Conservation (phyloP, 2,329 filamentous ascomycete species). For the Fusarium cyanostomum region DNA sequence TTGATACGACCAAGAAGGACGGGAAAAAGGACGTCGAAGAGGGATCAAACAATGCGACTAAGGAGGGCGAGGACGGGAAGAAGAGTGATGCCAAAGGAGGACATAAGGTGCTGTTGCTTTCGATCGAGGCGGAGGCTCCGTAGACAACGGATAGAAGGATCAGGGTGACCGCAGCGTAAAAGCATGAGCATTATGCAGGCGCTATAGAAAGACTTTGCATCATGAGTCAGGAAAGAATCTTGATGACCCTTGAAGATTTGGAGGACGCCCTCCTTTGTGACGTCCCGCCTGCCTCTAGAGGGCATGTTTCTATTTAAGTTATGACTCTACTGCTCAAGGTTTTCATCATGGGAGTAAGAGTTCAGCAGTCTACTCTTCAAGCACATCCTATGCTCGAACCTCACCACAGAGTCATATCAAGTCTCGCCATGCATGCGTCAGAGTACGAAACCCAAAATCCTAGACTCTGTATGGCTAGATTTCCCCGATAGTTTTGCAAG, state of each 20-base stretch:
- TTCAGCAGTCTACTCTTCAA: too few relatives aligned
- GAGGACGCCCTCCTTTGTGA: not conserved
- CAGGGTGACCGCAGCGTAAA: not conserved
- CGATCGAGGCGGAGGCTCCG: constrained; percentile 42
- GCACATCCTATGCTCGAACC: too few relatives aligned
- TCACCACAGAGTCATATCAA: too few relatives aligned
- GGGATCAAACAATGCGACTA: constrained; percentile 16
- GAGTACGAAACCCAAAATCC: too few relatives aligned
- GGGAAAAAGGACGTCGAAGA: constrained; percentile 41
- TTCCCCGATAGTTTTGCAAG: too few relatives aligned
- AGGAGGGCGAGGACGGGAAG: constrained; percentile 26
- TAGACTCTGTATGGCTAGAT: too few relatives aligned
- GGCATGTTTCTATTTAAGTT: too few relatives aligned
- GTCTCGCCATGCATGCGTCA: too few relatives aligned
- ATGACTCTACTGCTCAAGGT: too few relatives aligned
- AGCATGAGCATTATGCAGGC: not conserved
- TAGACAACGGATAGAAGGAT: not conserved
- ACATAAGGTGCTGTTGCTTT: constrained; percentile 48
- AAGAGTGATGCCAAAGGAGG: constrained; percentile 31
- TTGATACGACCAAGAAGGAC: constrained; percentile 47
- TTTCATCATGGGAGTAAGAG: too few relatives aligned
- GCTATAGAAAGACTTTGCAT: not conserved
- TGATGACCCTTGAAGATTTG: not conserved
- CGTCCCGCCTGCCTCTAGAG: too few relatives aligned
- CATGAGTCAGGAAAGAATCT: too few relatives aligned